phyloP scores from a whole-genome alignment of 257 asterid species.

The Solanum paucissectum region DNA sequence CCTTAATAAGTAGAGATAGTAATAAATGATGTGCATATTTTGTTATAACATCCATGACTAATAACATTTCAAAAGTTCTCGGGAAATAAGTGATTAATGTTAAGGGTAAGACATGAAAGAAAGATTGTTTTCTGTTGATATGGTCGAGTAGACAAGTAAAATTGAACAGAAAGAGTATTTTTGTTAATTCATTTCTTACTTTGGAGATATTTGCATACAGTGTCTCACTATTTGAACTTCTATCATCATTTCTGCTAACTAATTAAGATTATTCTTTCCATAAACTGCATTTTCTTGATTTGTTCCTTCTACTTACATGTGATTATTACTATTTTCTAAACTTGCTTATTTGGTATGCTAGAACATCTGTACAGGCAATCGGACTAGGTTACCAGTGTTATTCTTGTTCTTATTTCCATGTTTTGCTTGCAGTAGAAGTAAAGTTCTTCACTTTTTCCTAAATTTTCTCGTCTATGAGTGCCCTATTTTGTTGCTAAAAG shows the following conservation, averaged over 20 bases:
- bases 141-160: neutral
- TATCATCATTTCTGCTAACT: neutral
- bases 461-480: neutral
- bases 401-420: neutral
- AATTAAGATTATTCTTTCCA: neutral
- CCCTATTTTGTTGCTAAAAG: neutral
- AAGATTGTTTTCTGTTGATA: neutral
- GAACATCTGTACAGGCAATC: neutral
- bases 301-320: neutral
- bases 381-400: neutral
- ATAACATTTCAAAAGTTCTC: neutral
- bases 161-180: neutral
- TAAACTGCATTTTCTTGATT: neutral
- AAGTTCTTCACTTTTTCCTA: neutral
- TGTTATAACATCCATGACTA: neutral
- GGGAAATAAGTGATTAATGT: neutral
- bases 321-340: neutral
- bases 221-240: neutral
- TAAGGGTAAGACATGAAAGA: neutral
- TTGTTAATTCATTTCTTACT: neutral
- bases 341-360: neutral
- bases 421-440: neutral
- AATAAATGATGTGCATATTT: neutral
- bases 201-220: neutral
- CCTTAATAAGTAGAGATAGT: neutral